Conservation (phyloP, 768 basidiomycete genomes). For the Omphalotus guepiniiformis region DNA sequence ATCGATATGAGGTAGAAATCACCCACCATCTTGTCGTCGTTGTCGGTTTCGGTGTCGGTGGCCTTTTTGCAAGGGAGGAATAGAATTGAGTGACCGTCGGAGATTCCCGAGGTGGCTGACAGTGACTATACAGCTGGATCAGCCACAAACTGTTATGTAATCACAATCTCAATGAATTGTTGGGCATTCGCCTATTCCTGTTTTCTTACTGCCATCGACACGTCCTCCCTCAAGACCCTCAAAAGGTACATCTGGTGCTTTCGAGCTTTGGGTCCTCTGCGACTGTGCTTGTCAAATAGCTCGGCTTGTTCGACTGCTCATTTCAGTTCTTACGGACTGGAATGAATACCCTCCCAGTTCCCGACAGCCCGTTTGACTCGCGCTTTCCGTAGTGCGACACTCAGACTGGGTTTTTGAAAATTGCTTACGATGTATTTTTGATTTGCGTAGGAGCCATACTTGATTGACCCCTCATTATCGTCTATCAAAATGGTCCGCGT, state of each 20-base stretch:
- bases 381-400: constrained; percentile 79
- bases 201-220: too few species aligned
- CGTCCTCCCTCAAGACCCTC: constrained; percentile 12
- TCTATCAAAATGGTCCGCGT: constrained; percentile 74
- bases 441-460: constrained; percentile 25
- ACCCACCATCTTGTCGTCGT: constrained; percentile 17
- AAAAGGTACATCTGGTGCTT: constrained; percentile 25
- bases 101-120: neutral
- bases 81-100: neutral
- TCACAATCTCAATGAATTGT: too few species aligned
- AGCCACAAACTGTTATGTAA: too few species aligned
- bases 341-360: neutral
- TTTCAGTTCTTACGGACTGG: neutral
- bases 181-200: too few species aligned
- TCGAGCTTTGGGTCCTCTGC: neutral
- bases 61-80: neutral
- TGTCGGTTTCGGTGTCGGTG: neutral
- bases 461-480: constrained; percentile 20
- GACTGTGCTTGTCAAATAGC: neutral
- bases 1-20: neutral
- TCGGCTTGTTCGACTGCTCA: neutral
- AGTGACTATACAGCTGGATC: constrained; percentile 8
- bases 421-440: constrained; percentile 5
- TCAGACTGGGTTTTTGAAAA: constrained; percentile 57
- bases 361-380: constrained; percentile 66